These are phyloP conservation scores for Suillus discolor DNA, from an alignment of 768 basidiomycete species.

Conservation along the genomic window DNA sequence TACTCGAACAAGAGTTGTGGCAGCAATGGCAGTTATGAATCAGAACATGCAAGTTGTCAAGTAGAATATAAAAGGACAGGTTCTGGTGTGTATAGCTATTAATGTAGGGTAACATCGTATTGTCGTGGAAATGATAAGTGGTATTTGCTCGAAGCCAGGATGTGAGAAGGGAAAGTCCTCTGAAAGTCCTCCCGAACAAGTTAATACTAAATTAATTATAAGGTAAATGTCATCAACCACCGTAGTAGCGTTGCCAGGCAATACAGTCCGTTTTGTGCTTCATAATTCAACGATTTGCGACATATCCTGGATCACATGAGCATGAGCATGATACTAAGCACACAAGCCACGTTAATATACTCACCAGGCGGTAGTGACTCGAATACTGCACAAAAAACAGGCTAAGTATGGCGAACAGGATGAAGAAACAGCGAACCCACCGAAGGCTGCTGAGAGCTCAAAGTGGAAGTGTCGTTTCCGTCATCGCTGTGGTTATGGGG, in stretches of 20 bases:
- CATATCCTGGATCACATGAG: neutral
- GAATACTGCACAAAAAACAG: neutral
- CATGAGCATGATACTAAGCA: neutral
- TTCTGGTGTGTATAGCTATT: neutral
- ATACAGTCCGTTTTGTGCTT: neutral
- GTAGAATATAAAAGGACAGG: neutral
- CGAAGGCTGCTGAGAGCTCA: conserved; percentile 4
- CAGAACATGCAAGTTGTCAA: neutral
- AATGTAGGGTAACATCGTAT: neutral
- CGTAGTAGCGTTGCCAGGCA: neutral
- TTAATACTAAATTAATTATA: neutral
- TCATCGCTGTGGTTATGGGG: neutral
- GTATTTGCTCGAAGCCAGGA: neutral
- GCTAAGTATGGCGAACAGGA: neutral
- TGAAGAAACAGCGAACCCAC: neutral
- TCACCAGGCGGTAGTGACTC: conserved; percentile 4
- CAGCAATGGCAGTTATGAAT: neutral
- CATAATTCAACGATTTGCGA: neutral
- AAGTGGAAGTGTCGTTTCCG: conserved; percentile 1
- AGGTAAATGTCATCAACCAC: neutral
- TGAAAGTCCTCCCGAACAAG: neutral
- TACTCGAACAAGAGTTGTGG: neutral
- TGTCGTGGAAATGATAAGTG: neutral
- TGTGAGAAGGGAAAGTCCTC: neutral
- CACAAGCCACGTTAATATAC: neutral